Evolutionary conservation across 495 filamentous ascomycete genomes (phyloP).

Genomic region (Darksidea phi): DNA sequence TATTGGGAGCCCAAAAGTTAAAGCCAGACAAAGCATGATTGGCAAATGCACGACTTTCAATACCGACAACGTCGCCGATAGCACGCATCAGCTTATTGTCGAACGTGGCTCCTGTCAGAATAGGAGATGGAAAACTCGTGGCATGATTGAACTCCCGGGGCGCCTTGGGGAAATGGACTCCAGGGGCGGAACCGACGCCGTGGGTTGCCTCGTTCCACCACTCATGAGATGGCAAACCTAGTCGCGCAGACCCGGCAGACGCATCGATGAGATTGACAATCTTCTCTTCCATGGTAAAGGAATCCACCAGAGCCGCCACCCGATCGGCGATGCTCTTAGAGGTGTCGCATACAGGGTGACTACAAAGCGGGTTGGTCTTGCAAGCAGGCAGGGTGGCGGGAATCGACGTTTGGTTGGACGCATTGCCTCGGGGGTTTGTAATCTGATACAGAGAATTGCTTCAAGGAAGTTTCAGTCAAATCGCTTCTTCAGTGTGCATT

Average conservation of each 20-base stretch:
- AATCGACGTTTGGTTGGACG: not conserved
- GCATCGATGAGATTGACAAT: constrained; percentile 27
- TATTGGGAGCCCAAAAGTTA: constrained; percentile 41
- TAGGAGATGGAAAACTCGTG: constrained; percentile 51
- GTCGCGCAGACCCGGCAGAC: constrained; percentile 37
- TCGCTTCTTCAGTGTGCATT: no score
- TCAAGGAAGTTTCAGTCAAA: no score
- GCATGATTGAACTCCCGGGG: constrained; percentile 44
- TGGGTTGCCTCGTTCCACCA: constrained; percentile 57
- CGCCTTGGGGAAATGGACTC: constrained; percentile 35
- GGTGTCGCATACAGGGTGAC: not conserved
- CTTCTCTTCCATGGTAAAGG: constrained; percentile 24
- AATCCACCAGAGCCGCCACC: constrained; percentile 24
- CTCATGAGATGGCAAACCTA: constrained; percentile 49
- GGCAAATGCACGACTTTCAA: constrained; percentile 36
- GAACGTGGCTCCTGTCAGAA: constrained; percentile 49
- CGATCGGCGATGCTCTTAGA: constrained; percentile 5
- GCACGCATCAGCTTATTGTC: constrained; percentile 49
- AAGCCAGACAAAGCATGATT: constrained; percentile 32
- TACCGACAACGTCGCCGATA: constrained; percentile 41
- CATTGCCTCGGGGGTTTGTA: not conserved
- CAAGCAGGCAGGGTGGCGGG: not conserved
- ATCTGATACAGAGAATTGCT: not conserved
- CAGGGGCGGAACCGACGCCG: constrained; percentile 40
- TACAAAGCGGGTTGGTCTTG: not conserved